Conservation (phyloP, 129 eudicot species). For the Helichrysum umbraculigerum region DNA sequence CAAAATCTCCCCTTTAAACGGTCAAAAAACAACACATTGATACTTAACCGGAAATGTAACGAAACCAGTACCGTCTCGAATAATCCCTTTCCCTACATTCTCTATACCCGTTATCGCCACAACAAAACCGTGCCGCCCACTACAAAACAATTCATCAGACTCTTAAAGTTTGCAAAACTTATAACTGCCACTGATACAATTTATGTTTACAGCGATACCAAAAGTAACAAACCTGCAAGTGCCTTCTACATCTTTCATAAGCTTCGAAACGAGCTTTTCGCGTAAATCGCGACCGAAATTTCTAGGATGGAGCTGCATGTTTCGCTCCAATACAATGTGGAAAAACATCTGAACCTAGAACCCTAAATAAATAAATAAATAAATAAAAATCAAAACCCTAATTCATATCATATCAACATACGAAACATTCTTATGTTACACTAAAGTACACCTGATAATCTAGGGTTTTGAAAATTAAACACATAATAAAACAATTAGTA, state of each 20-base stretch:
- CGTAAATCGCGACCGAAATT: constrained; percentile 90
- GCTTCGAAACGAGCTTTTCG: constrained; percentile 73
- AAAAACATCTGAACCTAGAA: constrained; percentile 51
- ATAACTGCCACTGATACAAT: not conserved
- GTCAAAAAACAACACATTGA: constrained; percentile 89
- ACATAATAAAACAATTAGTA: too few relatives aligned
- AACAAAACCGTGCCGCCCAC: constrained; percentile 95
- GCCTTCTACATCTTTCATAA: constrained; percentile 91
- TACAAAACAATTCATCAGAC: constrained; percentile 14
- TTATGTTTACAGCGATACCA: too few relatives aligned
- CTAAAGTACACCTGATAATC: too few relatives aligned
- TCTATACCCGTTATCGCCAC: constrained; percentile 93
- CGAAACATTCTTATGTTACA: not conserved
- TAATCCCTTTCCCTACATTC: constrained; percentile 83
- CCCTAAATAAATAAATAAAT: not conserved
- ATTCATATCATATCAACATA: not conserved
- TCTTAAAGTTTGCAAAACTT: not conserved
- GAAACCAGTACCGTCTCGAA: constrained; percentile 91
- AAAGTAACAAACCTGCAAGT: constrained; percentile 59
- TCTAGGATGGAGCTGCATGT: constrained; percentile 89
- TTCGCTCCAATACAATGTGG: constrained; percentile 79
- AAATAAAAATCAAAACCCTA: not conserved
- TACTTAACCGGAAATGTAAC: constrained; percentile 92
- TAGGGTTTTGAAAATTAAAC: too few relatives aligned
- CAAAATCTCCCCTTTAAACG: constrained; percentile 90